Evolutionary conservation across 768 basidiomycete genomes (phyloP), one percentile per base, ranked within the genome.

Genomic region (Panaeolus papilionaceus): DNA sequence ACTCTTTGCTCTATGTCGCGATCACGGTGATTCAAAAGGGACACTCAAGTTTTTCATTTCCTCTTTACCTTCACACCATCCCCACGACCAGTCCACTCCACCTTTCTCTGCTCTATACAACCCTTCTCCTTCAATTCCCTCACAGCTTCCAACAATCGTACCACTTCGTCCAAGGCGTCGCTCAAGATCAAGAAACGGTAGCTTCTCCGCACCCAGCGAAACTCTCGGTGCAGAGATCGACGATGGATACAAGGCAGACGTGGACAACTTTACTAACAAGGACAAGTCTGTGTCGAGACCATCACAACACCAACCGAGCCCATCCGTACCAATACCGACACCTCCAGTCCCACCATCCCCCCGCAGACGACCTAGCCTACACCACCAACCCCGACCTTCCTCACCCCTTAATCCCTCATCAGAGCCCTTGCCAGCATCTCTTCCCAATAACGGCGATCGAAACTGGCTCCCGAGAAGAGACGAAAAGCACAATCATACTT

Each of bases 21-120:
- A 89, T 47, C 79, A 86, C 8, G 94, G 92, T 42, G 95, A 98
- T 77, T 81, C 86, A 33, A 90, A 85, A 74, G 94, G 94, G 16
- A 86, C 88, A 23, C 88, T 97, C 74, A 96, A 96, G 77, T 91
- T 98, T 69, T 84, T 96, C 66, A 89, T 96, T 33, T 89, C 89
- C 6, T 76, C 80, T 3, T 74, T 75, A 6, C 77, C 79, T 5
- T 77, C 76, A 16, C 75, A 67, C 39, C 44, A 33, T 37, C 54
- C 28, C 11, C 54, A 58, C 40, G 65, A 45, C 20, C 68, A 62
- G 40, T 66, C 67, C 73, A 79, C 58, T 74, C 82, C 68, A 72
- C 81, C 28, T 75, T 77, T 42, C 76, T 66, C 80, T 45, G 44
- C 74, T 70, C 69, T 72, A 64, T 69, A 75, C 71, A 65, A 70